Evolutionary conservation across 148 eudicot species (phyloP), one percentile per base, ranked within the genome.

Genomic region (Camellia japonica): DNA sequence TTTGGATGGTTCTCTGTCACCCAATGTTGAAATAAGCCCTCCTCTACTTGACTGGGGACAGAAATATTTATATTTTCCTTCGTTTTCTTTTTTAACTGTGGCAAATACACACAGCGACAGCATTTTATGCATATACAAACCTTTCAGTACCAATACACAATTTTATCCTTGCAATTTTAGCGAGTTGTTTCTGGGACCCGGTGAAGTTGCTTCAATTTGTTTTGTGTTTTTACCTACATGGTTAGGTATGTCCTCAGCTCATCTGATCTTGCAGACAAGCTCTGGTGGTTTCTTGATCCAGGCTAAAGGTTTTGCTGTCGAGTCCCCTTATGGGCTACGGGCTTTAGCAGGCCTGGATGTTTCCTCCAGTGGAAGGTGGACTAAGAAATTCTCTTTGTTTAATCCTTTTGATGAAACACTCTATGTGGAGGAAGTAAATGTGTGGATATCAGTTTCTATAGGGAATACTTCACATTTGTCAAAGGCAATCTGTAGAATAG

Each of bases 141-240:
- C 93, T 80, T 93, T 89, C 79, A 92, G 92, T 86, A 91, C 92
- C 69, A 83, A 90, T 78, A 54, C 90, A 54, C 99, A 95, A 80
- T 93, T 95, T 84, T 92, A 87, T 75, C 90, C 99, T 74, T 92
- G 90, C 82, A 91, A 92, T 87, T 86, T 69, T 78, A 92, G 92
- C 82, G 91, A 90, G 83, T 54, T 87, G 42, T 72, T 79, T 47
- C 78, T 95, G 72, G 91, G 85, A 71, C 97, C 99, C 38, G 99
- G 99, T 64, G 94, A 93, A 87, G 80, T 74, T 77, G 84, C 86
- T 63, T 85, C 91, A 46, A 43, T 95, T 66, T 90, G 91, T 82
- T 91, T 95, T 63, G 91, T 88, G 73, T 95, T 90, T 84, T 79
- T 87, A 78, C 97, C 99, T 3, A 82, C 86, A 83, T 64, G 61